phyloP scores from a whole-genome alignment of 345 rosid genomes.

The Salix arbutifolia region DNA sequence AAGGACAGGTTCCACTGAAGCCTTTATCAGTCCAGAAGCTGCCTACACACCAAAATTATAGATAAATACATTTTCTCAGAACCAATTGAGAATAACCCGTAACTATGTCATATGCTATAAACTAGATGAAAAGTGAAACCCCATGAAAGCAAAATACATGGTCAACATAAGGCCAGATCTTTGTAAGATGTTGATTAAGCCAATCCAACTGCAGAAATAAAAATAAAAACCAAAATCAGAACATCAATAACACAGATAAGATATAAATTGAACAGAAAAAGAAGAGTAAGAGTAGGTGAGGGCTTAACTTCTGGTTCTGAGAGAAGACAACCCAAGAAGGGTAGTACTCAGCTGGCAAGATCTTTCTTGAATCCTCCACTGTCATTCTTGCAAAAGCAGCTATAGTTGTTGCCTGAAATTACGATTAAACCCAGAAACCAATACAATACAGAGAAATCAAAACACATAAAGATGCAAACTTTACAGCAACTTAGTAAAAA shows the following conservation, averaged over 20 bases:
- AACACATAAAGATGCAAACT: neutral
- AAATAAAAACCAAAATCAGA: constrained; percentile 17
- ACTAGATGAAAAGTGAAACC: neutral
- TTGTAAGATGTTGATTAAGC: constrained; percentile 79
- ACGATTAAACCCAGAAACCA: constrained; percentile 1
- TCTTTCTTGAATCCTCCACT: constrained; percentile 84
- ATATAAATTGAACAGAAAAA: neutral
- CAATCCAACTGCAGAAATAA: constrained; percentile 67
- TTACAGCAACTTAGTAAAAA: neutral
- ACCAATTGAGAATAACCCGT: neutral
- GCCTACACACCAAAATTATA: constrained; percentile 47
- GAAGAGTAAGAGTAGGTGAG: neutral
- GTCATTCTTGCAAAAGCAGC: constrained; percentile 98
- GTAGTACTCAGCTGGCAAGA: constrained; percentile 70
- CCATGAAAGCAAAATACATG: constrained; percentile 37
- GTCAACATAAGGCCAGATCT: constrained; percentile 96
- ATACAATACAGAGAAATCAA: neutral
- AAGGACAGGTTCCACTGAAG: constrained; percentile 84
- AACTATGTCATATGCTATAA: neutral
- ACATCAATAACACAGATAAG: neutral
- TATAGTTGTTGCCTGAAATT: constrained; percentile 63
- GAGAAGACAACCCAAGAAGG: constrained; percentile 99
- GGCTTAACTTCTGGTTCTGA: constrained; percentile 78
- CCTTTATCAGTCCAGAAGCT: constrained; percentile 85
- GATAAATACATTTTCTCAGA: neutral